These are phyloP conservation scores for Sabuloglossum arenarium DNA, from an alignment of 495 filamentous ascomycete species.

Conservation along the genomic window DNA sequence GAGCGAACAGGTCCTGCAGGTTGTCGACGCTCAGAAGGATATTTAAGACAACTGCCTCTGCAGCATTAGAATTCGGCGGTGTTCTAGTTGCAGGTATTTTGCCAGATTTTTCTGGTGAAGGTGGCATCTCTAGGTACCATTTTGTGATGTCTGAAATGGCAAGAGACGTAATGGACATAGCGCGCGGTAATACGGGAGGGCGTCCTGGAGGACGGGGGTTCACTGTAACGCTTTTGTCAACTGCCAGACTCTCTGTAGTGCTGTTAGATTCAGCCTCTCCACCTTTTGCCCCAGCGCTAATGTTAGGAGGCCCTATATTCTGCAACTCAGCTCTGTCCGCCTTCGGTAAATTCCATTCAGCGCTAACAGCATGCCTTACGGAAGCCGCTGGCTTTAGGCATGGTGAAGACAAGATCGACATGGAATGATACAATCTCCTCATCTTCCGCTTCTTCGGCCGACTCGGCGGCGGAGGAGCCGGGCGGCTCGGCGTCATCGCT, in stretches of 20 bases:
- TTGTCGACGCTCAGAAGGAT: slow-evolving; percentile 30
- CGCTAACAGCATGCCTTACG: background rate
- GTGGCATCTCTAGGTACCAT: slow-evolving; percentile 5
- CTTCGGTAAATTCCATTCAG: background rate
- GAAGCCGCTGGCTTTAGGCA: slow-evolving; percentile 7
- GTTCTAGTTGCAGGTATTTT: slow-evolving; percentile 5
- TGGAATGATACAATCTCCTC: slow-evolving; percentile 1
- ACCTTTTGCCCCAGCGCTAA: background rate
- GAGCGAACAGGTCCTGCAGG: slow-evolving; percentile 35
- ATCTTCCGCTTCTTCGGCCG: background rate
- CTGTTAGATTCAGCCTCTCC: background rate
- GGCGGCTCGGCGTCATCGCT: slow-evolving; percentile 20
- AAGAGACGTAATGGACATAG: background rate
- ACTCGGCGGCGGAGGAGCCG: slow-evolving; percentile 18
- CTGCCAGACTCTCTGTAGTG: background rate
- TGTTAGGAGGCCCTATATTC: background rate
- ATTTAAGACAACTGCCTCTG: slow-evolving; percentile 26
- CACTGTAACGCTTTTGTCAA: background rate
- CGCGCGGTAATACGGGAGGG: background rate
- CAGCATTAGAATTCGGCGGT: too few species aligned
- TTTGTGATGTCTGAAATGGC: slow-evolving; percentile 4
- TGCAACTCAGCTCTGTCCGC: background rate
- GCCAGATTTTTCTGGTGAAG: slow-evolving; percentile 11
- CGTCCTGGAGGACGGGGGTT: background rate
- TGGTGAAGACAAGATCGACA: background rate